Evolutionary conservation across 768 basidiomycete species (phyloP), one percentile per base, ranked within the genome.

Genomic region (Podaxis rugospora): DNA sequence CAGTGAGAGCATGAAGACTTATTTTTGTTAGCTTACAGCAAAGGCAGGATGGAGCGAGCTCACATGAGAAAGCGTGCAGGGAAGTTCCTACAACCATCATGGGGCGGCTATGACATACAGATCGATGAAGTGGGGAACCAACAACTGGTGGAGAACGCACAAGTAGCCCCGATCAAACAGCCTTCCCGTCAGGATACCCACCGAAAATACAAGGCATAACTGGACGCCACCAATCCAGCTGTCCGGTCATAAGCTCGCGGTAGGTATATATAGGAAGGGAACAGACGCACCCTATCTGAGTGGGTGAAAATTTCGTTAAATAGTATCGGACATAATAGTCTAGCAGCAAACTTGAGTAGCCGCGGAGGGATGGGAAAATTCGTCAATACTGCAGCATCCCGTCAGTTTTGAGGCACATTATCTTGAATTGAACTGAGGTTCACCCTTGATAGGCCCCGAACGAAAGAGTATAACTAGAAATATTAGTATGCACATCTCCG

Each of bases 141-240:
- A 25, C 10, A 28, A 49, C 5, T 6, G 37, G 27, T 25, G 14
- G 18, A 25, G 7, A 5, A 27, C 64, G 46, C 47, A 79, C 80
- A 82, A 83, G 66, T 83, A 81, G 55, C 84, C 84, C n/a, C 74
- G 74, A 52, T 85, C 84, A 63, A 82, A 82, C 3, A 78, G 67
- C 54, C 78, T 74, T 9, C 83, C 83, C 4, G 77, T 73, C 47
- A 80, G 51, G 23, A 82, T 66, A 1, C 82, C 81, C 42, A 73
- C 71, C 1, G 77, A 72, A 40, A 83, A 70, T 18, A 78, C 71
- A 13, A 84, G 69, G 53, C 79, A 77, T 16, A 82, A 68, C 53
- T 85, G 81, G 9, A 75, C 69, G 27, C 83, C 80, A 5, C 84
- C 84, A 25, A 85, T 72, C 72, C 71, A 77, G 11, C 72, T 76